Conservation (phyloP, 1,284 basidiomycete genomes). For the Sanghuangporus weigelae region DNA sequence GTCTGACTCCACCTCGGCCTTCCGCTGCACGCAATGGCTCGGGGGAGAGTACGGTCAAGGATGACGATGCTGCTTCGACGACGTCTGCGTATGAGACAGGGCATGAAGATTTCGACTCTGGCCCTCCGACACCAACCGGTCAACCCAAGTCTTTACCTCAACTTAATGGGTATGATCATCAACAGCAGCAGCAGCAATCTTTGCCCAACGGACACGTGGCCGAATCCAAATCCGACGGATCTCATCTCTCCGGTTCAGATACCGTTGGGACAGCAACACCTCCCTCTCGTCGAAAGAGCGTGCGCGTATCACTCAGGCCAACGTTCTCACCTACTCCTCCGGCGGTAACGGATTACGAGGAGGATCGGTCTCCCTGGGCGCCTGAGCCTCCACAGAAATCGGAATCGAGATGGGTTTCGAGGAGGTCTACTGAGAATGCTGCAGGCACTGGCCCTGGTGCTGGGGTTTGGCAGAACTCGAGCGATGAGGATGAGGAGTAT, state of each 20-base stretch:
- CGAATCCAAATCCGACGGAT: slow-evolving; percentile 1
- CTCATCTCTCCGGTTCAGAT: slow-evolving; percentile 17
- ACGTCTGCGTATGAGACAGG: slow-evolving; percentile 57
- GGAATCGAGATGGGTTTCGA: neutral
- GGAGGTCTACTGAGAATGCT: slow-evolving; percentile 27
- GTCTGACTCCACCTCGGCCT: neutral
- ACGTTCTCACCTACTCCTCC: slow-evolving; percentile 69
- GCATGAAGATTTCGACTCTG: slow-evolving; percentile 40
- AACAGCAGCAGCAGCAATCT: slow-evolving; percentile 4
- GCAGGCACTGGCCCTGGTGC: slow-evolving; percentile 14
- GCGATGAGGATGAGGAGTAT: slow-evolving; percentile 69
- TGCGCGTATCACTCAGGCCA: slow-evolving; percentile 65
- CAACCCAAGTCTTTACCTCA: neutral
- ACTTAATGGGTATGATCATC: neutral
- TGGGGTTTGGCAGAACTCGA: slow-evolving; percentile 57
- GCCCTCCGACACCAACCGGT: slow-evolving; percentile 7
- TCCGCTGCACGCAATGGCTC: neutral
- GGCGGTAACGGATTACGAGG: slow-evolving; percentile 51
- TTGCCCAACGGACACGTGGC: neutral
- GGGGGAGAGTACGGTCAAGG: neutral
- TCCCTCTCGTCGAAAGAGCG: slow-evolving; percentile 59
- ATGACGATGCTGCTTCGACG: slow-evolving; percentile 1
- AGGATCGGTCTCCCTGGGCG: slow-evolving; percentile 19
- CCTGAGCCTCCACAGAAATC: neutral
- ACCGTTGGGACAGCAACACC: slow-evolving; percentile 21